Evolutionary conservation across 2,329 filamentous ascomycete species (phyloP).

Genomic region (Alternaria sp.): DNA sequence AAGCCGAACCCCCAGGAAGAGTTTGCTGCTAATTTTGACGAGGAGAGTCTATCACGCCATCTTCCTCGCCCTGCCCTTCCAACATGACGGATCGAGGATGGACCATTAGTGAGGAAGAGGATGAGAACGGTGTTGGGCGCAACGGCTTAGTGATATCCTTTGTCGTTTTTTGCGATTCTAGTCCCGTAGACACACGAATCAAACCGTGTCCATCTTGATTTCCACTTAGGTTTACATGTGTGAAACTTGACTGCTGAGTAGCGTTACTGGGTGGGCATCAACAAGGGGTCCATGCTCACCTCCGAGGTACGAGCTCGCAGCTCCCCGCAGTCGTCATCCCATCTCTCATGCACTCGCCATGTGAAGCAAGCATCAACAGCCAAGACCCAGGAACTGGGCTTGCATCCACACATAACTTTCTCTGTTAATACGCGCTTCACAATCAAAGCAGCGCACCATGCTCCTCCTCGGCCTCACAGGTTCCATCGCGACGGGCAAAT

Average conservation of each 20-base stretch:
- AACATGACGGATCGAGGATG: not conserved
- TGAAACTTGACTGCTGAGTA: not conserved
- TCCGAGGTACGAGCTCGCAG: slow-evolving; percentile 21
- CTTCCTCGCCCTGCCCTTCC: not conserved
- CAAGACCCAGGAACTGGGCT: not conserved
- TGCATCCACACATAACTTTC: not conserved
- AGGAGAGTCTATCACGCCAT: not conserved
- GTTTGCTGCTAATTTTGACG: not conserved
- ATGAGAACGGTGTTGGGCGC: slow-evolving; percentile 4
- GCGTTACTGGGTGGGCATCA: not conserved
- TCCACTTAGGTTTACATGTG: not conserved
- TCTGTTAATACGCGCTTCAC: not conserved
- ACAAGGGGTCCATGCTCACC: slow-evolving; percentile 10
- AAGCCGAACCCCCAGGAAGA: not conserved
- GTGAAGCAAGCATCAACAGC: slow-evolving; percentile 11
- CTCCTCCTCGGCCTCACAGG: slow-evolving; percentile 94
- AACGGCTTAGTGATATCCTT: slow-evolving; percentile 15
- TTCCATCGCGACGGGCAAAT: slow-evolving; percentile 98
- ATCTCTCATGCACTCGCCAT: slow-evolving; percentile 13
- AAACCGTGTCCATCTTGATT: not conserved
- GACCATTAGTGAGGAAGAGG: not conserved
- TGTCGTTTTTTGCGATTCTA: not conserved
- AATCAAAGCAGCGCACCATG: slow-evolving; percentile 64
- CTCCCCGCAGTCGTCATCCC: slow-evolving; percentile 24
- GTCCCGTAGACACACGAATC: not conserved